Evolutionary conservation across 2,329 filamentous ascomycete species (phyloP).

Genomic region (Thelonectria rubi): DNA sequence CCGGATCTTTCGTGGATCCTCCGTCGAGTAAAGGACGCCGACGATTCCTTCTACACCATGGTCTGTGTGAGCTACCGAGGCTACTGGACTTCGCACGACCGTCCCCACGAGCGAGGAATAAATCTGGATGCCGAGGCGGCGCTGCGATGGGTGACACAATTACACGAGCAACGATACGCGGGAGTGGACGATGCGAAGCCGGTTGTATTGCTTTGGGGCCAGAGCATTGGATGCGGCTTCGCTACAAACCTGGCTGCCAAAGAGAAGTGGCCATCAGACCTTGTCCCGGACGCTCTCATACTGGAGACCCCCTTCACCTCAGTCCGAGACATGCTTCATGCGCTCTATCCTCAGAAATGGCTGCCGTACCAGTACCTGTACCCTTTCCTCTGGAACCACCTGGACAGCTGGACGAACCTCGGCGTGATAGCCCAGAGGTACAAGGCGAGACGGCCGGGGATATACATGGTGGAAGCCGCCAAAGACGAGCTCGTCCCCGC

Average conservation of each 20-base stretch:
- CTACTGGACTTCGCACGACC: constrained; percentile 80
- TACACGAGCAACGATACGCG: constrained; percentile 43
- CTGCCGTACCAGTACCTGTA: constrained; percentile 79
- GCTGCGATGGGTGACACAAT: constrained; percentile 65
- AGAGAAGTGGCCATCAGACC: constrained; percentile 48
- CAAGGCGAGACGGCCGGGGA: constrained; percentile 43
- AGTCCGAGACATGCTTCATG: constrained; percentile 73
- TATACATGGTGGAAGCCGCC: constrained; percentile 64
- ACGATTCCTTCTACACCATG: constrained; percentile 53
- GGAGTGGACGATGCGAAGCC: constrained; percentile 39
- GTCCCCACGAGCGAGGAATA: constrained; percentile 75
- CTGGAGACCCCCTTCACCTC: constrained; percentile 82
- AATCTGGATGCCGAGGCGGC: constrained; percentile 73
- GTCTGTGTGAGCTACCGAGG: constrained; percentile 72
- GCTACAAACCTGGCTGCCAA: constrained; percentile 67
- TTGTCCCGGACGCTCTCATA: constrained; percentile 61
- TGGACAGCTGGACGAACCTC: constrained; percentile 64
- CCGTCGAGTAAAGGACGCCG: constrained; percentile 52
- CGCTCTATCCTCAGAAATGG: constrained; percentile 81
- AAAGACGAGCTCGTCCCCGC: constrained; percentile 68
- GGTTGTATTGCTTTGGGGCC: constrained; percentile 74
- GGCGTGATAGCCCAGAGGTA: constrained; percentile 49
- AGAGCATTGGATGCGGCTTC: constrained; percentile 79
- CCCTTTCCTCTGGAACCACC: constrained; percentile 74
- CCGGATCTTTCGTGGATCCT: constrained; percentile 65